Evolutionary conservation across 164 flowering plant species (phyloP).

Genomic region (Saururus chinensis): DNA sequence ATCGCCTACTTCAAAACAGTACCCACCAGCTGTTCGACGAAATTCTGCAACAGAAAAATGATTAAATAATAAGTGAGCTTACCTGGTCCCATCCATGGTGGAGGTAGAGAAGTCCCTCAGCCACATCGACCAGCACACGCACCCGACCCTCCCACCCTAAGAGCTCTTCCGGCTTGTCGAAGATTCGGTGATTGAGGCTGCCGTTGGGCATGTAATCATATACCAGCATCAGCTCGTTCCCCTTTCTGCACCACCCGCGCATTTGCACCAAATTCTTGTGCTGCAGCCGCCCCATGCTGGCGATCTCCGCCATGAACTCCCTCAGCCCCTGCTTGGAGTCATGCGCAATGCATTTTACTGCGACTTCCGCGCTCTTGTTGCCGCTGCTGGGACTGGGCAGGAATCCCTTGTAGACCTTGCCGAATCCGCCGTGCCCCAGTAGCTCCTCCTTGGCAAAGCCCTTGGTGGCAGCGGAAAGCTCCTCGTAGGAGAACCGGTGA

Average conservation of each 20-base stretch:
- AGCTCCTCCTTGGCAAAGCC: slow-evolving; percentile 37
- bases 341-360: slow-evolving; percentile 69
- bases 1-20: not conserved
- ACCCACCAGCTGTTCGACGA: not conserved
- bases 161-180: slow-evolving; percentile 30
- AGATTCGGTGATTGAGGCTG: slow-evolving; percentile 54
- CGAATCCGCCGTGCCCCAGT: slow-evolving; percentile 68
- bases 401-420: slow-evolving; percentile 49
- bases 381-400: slow-evolving; percentile 4
- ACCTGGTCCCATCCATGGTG: slow-evolving; percentile 68
- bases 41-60: not conserved
- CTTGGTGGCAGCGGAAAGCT: slow-evolving; percentile 34
- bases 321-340: slow-evolving; percentile 70
- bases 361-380: slow-evolving; percentile 31
- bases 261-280: slow-evolving; percentile 61
- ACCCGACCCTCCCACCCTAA: slow-evolving; percentile 40
- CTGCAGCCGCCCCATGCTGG: slow-evolving; percentile 58
- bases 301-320: slow-evolving; percentile 80
- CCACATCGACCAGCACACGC: slow-evolving; percentile 45
- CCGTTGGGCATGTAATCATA: slow-evolving; percentile 75
- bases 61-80: not conserved
- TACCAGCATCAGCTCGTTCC: slow-evolving; percentile 47
- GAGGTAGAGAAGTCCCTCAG: slow-evolving; percentile 56
- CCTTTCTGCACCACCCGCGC: slow-evolving; percentile 66
- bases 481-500: slow-evolving; percentile 48